phyloP scores from a whole-genome alignment of 2,329 filamentous ascomycete species.

The Trichoderma guizhouense region DNA sequence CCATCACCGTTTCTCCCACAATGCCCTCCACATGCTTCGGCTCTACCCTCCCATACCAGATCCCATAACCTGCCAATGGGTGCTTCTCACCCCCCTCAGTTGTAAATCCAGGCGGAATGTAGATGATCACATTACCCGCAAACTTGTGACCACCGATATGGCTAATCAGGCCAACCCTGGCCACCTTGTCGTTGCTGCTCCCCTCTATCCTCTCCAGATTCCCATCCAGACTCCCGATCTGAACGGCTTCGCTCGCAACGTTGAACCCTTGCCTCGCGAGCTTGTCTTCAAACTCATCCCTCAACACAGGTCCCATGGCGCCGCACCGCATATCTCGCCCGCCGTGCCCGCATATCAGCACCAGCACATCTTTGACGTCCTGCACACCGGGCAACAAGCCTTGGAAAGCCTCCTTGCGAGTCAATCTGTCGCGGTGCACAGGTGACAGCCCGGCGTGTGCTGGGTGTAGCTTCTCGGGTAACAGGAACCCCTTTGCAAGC shows the following conservation, averaged over 20 bases:
- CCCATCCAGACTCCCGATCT: constrained; percentile 25
- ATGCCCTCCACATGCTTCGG: constrained; percentile 74
- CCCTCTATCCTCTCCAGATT: constrained; percentile 23
- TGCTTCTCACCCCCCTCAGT: constrained; percentile 44
- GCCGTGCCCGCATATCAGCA: constrained; percentile 86
- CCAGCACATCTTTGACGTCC: constrained; percentile 63
- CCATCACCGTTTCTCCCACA: constrained; percentile 64
- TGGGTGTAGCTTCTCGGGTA: constrained; percentile 60
- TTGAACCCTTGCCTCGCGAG: constrained; percentile 49
- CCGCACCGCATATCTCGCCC: constrained; percentile 81
- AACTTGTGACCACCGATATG: constrained; percentile 85
- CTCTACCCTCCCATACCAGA: constrained; percentile 81
- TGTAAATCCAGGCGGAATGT: constrained; percentile 59
- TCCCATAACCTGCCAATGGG: constrained; percentile 64
- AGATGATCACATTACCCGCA: constrained; percentile 80
- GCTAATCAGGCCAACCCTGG: constrained; percentile 66
- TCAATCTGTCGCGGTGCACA: constrained; percentile 52
- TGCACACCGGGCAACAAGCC: constrained; percentile 54
- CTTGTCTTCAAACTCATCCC: constrained; percentile 64
- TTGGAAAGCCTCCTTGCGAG: constrained; percentile 51
- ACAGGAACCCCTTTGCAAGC: constrained; percentile 62
- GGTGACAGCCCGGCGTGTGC: constrained; percentile 58
- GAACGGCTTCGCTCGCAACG: constrained; percentile 46
- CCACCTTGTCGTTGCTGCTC: constrained; percentile 35
- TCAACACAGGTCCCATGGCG: constrained; percentile 69